Evolutionary conservation across 2,329 filamentous ascomycete species (phyloP).

Genomic region (Pezicula radicicola): DNA sequence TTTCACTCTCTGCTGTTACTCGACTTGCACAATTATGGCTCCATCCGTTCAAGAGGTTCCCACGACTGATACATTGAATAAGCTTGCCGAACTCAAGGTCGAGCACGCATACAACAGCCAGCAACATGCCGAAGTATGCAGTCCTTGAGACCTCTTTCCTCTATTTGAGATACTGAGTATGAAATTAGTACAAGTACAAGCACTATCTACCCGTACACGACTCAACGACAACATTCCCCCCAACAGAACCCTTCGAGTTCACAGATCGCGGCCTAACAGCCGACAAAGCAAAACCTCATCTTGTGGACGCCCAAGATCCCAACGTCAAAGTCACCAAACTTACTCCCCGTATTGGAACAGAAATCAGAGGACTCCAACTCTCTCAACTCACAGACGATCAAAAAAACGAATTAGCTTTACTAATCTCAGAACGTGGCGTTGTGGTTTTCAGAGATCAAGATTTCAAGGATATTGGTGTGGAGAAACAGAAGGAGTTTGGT

Average conservation of each 20-base stretch:
- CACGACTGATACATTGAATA: too few species aligned
- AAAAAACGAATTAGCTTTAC: conserved; percentile 72
- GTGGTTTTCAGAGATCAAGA: conserved; percentile 77
- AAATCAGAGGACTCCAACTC: conserved; percentile 67
- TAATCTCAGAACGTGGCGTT: conserved; percentile 72
- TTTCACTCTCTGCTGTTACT: too few species aligned
- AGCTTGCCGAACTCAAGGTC: too few species aligned
- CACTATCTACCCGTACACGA: conserved; percentile 72
- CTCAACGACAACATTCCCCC: conserved; percentile 57
- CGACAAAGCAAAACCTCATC: conserved; percentile 63
- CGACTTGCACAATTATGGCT: too few species aligned
- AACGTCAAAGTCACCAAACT: conserved; percentile 52
- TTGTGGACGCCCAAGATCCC: conserved; percentile 73
- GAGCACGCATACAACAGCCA: too few species aligned
- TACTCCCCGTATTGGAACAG: conserved; percentile 69
- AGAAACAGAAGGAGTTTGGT: conserved; percentile 65
- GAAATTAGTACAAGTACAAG: conserved; percentile 48
- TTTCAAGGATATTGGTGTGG: conserved; percentile 64
- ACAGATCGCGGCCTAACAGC: conserved; percentile 72
- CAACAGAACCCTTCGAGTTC: conserved; percentile 65
- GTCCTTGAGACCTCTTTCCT: too few species aligned
- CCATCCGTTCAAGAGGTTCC: too few species aligned
- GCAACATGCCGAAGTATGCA: too few species aligned
- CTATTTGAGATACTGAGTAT: too few species aligned
- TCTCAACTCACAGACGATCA: conserved; percentile 63